Conservation (phyloP, 2,329 filamentous ascomycete species). For the Fusarium subtropicale region DNA sequence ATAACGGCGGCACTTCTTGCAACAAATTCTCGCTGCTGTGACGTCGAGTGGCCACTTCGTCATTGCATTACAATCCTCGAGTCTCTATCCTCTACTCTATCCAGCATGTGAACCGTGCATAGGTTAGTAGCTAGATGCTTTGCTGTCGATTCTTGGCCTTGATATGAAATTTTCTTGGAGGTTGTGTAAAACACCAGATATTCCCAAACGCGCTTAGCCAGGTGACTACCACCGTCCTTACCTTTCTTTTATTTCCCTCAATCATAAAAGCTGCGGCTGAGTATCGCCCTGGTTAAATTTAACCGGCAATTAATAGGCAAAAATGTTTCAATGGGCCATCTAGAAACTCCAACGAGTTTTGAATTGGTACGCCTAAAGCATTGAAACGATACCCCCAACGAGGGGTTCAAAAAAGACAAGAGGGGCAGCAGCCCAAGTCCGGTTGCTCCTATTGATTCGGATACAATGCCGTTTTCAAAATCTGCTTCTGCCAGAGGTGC, state of each 20-base stretch:
- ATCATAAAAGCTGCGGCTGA: conserved; percentile 21
- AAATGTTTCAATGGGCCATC: conserved; percentile 10
- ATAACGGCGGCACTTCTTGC: conserved; percentile 30
- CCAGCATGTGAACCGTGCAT: conserved; percentile 10
- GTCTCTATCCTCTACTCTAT: not conserved
- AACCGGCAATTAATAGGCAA: conserved; percentile 37
- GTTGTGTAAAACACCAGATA: conserved; percentile 12
- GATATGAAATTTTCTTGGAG: conserved; percentile 1
- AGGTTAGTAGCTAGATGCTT: not conserved
- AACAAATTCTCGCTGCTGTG: conserved; percentile 35
- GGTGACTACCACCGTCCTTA: conserved; percentile 9
- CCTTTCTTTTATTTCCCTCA: conserved; percentile 35
- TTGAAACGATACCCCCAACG: conserved; percentile 21
- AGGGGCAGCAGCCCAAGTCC: conserved; percentile 30
- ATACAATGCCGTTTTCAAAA: conserved; percentile 27
- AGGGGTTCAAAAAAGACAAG: conserved; percentile 19
- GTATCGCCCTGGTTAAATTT: conserved; percentile 33
- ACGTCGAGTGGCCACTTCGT: conserved; percentile 40
- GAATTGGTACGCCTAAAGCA: conserved; percentile 35
- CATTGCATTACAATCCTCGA: conserved; percentile 20
- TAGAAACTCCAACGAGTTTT: conserved; percentile 21
- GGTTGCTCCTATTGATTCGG: conserved; percentile 35
- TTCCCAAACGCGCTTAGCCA: conserved; percentile 14
- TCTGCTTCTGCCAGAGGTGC: conserved; percentile 19
- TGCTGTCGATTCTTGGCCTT: conserved; percentile 16